A percentile compares a stretch with the other conserved stretches of the same genome.
Conservation (phyloP, 2,329 filamentous ascomycete species). For the Thelonectria olida region DNA sequence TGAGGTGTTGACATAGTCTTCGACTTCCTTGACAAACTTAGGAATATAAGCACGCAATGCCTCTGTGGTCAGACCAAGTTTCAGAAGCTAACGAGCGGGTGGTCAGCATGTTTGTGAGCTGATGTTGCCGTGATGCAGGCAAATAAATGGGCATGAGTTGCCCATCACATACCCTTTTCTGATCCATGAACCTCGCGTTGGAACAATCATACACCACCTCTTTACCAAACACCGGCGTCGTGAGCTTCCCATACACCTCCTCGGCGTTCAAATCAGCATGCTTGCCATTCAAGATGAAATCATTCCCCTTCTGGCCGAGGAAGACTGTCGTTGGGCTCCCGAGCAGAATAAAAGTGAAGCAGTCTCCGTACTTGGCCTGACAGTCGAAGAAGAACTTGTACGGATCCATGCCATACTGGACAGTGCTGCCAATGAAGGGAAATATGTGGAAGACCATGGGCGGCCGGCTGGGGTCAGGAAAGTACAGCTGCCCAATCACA, state of each 20-base stretch:
- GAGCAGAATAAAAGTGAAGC: constrained; percentile 88
- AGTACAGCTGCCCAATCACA: constrained; percentile 79
- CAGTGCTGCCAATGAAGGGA: constrained; percentile 86
- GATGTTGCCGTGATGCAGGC: no score
- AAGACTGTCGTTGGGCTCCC: constrained; percentile 89
- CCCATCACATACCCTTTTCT: constrained; percentile 84
- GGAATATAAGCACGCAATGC: constrained; percentile 78
- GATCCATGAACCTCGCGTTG: constrained; percentile 91
- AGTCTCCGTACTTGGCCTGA: constrained; percentile 84
- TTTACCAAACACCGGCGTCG: constrained; percentile 77
- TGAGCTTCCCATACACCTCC: constrained; percentile 85
- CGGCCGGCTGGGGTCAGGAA: constrained; percentile 83
- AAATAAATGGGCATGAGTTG: no score
- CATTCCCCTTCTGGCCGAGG: constrained; percentile 82
- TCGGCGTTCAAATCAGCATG: constrained; percentile 88
- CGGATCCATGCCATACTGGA: constrained; percentile 94
- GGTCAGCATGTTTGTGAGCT: background rate
- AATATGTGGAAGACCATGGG: constrained; percentile 84
- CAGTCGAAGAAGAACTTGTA: constrained; percentile 83
- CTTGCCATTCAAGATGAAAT: constrained; percentile 92
- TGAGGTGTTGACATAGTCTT: constrained; percentile 74
- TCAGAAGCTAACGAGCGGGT: constrained; percentile 75
- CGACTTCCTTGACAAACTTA: constrained; percentile 78
- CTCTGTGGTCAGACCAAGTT: constrained; percentile 77
- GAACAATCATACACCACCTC: constrained; percentile 92